Base-by-base conservation (phyloP, 164 flowering plant species). In the Chloranthus sessilifolius region DNA sequence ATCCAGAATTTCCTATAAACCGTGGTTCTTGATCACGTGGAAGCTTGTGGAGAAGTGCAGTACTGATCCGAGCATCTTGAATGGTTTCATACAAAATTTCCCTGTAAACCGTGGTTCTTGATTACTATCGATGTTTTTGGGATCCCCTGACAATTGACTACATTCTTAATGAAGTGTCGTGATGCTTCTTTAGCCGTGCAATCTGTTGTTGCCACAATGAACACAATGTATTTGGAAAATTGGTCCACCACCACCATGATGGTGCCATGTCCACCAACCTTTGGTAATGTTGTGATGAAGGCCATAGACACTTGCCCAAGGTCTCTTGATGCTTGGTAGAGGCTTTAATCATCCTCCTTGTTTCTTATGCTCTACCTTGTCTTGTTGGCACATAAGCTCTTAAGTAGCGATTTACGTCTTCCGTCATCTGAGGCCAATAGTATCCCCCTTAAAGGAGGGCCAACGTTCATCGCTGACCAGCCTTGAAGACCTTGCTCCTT, bases 341-440 rank as follows among this genome's bases (percentile, higher is more conserved):
- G 54, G 54, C 15, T 50, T n/a, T 5, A 50, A 19, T 43, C 35
- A 23, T 6, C 54, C 54, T 2, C 4, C 24, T 6, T 6, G 29
- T 21, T 9, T 7, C 6, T 5, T 14, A 7, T 37, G 43, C 27
- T 50, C 43, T 9, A n/a, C 14, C 22, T 50, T 48, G n/a, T 50
- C 54, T 23, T 50, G 30, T 21, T 35, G 43, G 20, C 29, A 36
- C 9, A 22, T 30, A 50, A 22, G 19, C 23, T 2, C 21, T 2
- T 16, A 30, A 16, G 7, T 50, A 50, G n/a, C 4, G 28, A 2
- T 15, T 21, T 3, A 22, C 26, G 3, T 50, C 31, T 9, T 29
- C 14, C 38, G 1, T 5, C 52, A 50, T 35, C 19, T n/a, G 0
- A 12, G 54, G 54, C 54, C 43, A 50, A 35, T 21, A 50, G 30